Percentiles rank a stretch among this genome's conserved stretches.
Evolutionary conservation across 164 flowering plant genomes (phyloP).

Genomic region (Platanus orientalis): DNA sequence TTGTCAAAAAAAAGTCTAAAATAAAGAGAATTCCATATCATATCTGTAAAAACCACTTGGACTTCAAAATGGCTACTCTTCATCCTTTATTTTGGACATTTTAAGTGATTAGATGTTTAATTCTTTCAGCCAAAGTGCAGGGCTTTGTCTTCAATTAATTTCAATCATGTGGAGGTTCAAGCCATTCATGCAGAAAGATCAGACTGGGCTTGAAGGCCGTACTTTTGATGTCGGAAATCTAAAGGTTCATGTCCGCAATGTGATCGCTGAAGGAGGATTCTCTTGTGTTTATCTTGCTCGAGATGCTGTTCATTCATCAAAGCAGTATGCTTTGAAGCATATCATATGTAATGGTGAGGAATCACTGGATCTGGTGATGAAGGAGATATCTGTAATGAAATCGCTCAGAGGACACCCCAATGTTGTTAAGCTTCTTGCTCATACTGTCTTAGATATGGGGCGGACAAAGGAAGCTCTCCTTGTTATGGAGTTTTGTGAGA

Average conservation of each 20-base stretch:
- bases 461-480: conserved; percentile 86
- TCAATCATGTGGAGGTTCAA: conserved; percentile 89
- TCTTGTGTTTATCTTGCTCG: conserved; percentile 90
- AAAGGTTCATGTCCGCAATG: conserved; percentile 71
- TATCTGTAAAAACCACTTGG: not conserved
- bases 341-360: conserved; percentile 90
- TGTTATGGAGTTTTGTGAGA: conserved; percentile 95
- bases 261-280: conserved; percentile 94
- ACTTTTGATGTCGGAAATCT: conserved; percentile 72
- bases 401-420: conserved; percentile 86
- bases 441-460: conserved; percentile 77
- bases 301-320: conserved; percentile 57
- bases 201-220: conserved; percentile 86
- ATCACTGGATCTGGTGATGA: conserved; percentile 58
- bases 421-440: conserved; percentile 66
- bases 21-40: not conserved
- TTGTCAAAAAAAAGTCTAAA: too few relatives aligned
- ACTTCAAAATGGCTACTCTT: too few relatives aligned
- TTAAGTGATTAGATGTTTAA: not conserved
- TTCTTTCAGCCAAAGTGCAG: conserved; percentile 2
- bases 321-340: conserved; percentile 93
- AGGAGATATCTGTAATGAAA: too few relatives aligned
- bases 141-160: not conserved
- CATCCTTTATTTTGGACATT: not conserved
- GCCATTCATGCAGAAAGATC: conserved; percentile 80